Evolutionary conservation across 1,284 basidiomycete genomes (phyloP), one percentile per base, ranked within the genome.

Genomic region (Thecaphora thlaspeos): DNA sequence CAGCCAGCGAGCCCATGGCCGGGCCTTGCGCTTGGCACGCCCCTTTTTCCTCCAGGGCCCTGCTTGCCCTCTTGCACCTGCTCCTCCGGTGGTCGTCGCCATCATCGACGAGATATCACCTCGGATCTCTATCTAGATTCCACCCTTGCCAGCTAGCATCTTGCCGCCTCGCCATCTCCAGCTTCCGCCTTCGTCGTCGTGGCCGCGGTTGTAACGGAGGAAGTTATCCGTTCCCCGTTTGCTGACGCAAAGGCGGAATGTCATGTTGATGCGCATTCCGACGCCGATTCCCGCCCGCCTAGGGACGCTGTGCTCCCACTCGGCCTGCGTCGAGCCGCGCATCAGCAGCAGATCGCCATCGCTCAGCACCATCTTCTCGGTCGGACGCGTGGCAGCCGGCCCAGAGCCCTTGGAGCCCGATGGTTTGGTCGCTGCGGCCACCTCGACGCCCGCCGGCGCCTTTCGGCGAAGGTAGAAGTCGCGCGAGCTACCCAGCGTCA

Each of bases 341-440:
- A 80, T 80, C 19, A 80, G 65, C 14, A 80, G 68, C 66, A 80
- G 72, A 48, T 78, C 78, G 18, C 79, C 79, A 38, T 73, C 67
- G 14, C 64, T 51, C 36, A 80, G 51, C 4, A 44, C 45, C 46
- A 78, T 77, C 46, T 79, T 78, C 40, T 79, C 72, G 0, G 69
- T 63, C 5, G 67, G 61, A 30, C 60, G 41, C 14, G 26, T 18
- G 22, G 34, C 48, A 12, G 46, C 52, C 17, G 52, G 48, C n/a
- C 47, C 57, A 19, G 18, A 17, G 21, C 50, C 43, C 21, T 42
- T 46, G 39, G 43, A 47, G n/a, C 43, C 41, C 14, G 19, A 18
- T 2, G 21, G 46, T 14, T 38, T 24, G 11, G 37, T 21, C 18
- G 41, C 39, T 3, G 48, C 24, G 9, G 58, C n/a, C n/a, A 58